Base-by-base conservation (phyloP, 2,329 filamentous ascomycete species). In the Colletotrichum zoysiae region DNA sequence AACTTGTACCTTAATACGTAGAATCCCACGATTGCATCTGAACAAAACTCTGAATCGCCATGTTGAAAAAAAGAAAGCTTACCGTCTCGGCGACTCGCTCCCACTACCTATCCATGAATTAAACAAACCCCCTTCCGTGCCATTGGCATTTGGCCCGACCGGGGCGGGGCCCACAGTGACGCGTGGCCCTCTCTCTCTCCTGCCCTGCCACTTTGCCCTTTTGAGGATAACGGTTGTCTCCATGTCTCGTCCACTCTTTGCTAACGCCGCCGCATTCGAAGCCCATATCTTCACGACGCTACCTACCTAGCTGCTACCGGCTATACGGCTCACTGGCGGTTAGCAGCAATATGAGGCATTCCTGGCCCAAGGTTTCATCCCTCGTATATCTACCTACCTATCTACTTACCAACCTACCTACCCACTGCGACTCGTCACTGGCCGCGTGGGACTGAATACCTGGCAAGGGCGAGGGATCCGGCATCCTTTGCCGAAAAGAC, bases 111-210 rank as follows among this genome's bases (percentile, higher is more conserved):
- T 30, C 30, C 30, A 30, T 30, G 30, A 30, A 30, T 30, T 30
- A 60, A 46, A 11, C 44, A n/a, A n/a, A n/a, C n/a, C n/a, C 44
- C 35, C 18, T 30, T 60, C 48, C 65, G 12, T 35, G 8, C 20
- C n/a, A 64, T 64, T 65, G 65, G 65, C 53, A 50, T 33, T 60
- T 46, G 51, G 60, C 59, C 35, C 38, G 26, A 26, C 26, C 26
- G 26, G 26, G 26, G 26, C 26, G 26, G 26, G 26, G 2, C 40
- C 69, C 69, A 65, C 40, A 60, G 65, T 35, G 69, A 71, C 69
- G 69, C 69, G 69, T 71, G 69, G 69, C 69, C 62, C 35, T 40
- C 53, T 64, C 63, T 14, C 59, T 26, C 20, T 33, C 30, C 23
- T 8, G 3, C 59, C 69, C 59, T 64, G 53, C 40, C 53, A 38